Conservation (phyloP, 306 rosid genomes). For the Castanea crenata region DNA sequence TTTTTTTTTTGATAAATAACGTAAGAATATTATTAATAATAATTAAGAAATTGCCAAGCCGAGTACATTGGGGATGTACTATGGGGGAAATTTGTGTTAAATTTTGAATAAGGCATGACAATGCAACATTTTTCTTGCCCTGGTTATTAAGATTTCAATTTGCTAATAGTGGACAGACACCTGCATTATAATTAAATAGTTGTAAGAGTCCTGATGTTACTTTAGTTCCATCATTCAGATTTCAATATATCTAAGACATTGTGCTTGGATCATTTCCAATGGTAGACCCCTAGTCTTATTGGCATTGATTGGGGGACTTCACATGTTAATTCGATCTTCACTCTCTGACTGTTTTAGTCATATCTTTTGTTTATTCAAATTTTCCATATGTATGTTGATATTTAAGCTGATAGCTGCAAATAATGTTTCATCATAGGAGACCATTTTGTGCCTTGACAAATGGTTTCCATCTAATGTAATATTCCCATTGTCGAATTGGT, state of each 20-base stretch:
- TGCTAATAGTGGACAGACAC: too few relatives aligned
- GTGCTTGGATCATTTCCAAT: not conserved
- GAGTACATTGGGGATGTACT: too few relatives aligned
- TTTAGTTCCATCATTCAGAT: not conserved
- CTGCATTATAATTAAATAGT: too few relatives aligned
- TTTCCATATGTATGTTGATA: not conserved
- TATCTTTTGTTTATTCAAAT: not conserved
- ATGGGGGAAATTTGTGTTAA: too few relatives aligned
- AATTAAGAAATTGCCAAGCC: too few relatives aligned
- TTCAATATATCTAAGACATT: not conserved
- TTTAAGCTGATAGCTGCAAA: not conserved
- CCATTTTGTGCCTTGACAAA: not conserved
- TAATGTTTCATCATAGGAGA: not conserved
- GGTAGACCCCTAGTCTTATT: not conserved
- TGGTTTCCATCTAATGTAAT: not conserved
- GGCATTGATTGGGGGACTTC: not conserved
- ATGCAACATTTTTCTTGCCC: too few relatives aligned
- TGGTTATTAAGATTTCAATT: too few relatives aligned
- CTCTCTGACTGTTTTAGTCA: not conserved
- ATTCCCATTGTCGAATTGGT: too few relatives aligned
- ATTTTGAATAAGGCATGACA: too few relatives aligned
- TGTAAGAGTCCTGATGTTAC: too few relatives aligned
- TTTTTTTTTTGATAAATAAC: too few relatives aligned
- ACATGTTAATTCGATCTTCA: not conserved
- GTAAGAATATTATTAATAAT: too few relatives aligned